Evolutionary conservation across 805 yeast species (phyloP), one percentile per base, ranked within the genome.

Genomic region (Saturnispora dispora): DNA sequence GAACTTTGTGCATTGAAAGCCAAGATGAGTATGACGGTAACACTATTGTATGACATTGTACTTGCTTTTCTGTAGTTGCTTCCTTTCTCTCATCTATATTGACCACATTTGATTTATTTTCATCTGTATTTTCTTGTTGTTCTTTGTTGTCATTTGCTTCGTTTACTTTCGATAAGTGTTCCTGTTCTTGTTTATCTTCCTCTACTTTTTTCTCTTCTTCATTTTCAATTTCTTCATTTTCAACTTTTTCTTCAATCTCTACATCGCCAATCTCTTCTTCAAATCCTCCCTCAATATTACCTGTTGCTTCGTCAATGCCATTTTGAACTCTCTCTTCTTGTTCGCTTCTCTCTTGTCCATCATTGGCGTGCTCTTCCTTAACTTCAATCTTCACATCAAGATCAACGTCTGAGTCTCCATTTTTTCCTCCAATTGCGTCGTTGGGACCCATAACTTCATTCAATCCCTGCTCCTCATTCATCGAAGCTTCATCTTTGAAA

Each of bases 21-120:
- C 97, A 90, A 30, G 84, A 68, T 0, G 96, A 76, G 64, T 88
- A 90, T 0, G 96, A 87, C 5, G 97, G 97, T 27, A 89, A 73
- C 4, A 89, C 82, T 44, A 89, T 82, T 0, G 89, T 80, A 62
- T 88, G 96, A 0, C 95, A 37, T 11, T 37, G 41, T 37, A 37
- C 81, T 68, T 90, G 97, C 27, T 56, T 61, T 36, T 53, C 63
- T 36, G 60, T 53, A 2, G 13, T 46, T 17, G 15, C 22, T n/a
- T 20, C 33, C 15, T 36, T 25, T 10, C 42, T 23, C 8, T 36
- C 28, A 23, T 36, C 32, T n/a, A 44, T 47, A 10, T 33, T 27
- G n/a, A 17, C 44, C 22, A 44, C 47, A 17, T 36, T 45, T 10
- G 32, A 22, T 22, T 27, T 43, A 4, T 25, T 36, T 11, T 48